Evolutionary conservation across 2,329 filamentous ascomycete species (phyloP), one percentile per base, ranked within the genome.

Genomic region (Tolypocladium tundrense): DNA sequence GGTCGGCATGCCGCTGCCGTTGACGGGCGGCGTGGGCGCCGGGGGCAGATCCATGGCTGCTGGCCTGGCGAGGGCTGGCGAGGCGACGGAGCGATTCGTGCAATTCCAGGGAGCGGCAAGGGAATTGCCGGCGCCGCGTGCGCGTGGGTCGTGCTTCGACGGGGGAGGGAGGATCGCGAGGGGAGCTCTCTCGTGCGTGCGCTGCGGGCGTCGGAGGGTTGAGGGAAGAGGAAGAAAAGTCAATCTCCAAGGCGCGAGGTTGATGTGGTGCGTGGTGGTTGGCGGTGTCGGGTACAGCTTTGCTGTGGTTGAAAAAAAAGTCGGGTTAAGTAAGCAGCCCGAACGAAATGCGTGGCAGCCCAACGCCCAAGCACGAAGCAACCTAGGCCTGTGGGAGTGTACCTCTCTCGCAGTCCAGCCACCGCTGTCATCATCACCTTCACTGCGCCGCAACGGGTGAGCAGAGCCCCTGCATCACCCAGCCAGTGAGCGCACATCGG

Each of bases 21-120:
- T 74, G 63, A 73, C 70, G 55, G 75, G 75, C 61, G 75, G 75
- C 66, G 77, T 80, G 59, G 79, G 79, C 59, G 81, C 80, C 60
- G 79, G 75, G 56, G 78, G 78, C 63, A 82, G 72, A 65, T 75
- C 73, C 66, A 75, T 72, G 60, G 67, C 66, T 66, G 56, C 24
- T 27, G 60, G 52, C 60, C 56, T n/a, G 13, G 16, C 31, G 31
- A 35, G 31, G 10, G 57, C 58, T 60, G 59, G n/a, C 24, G 7
- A 21, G 37, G 45, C 39, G 35, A 52, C 16, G 27, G 53, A 37
- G 48, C 31, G 19, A 8, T 14, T 52, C 31, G 48, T 33, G 31
- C 48, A 33, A 52, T 37, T 37, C 31, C 31, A 13, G 33, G 19
- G 19, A 52, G 21, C 48, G 48, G 48, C 31, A 13, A 37, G 19